These are phyloP conservation scores for Ichthyophthirius multifiliis DNA, from an alignment of 169 alveolate species.

Conservation along the genomic window DNA sequence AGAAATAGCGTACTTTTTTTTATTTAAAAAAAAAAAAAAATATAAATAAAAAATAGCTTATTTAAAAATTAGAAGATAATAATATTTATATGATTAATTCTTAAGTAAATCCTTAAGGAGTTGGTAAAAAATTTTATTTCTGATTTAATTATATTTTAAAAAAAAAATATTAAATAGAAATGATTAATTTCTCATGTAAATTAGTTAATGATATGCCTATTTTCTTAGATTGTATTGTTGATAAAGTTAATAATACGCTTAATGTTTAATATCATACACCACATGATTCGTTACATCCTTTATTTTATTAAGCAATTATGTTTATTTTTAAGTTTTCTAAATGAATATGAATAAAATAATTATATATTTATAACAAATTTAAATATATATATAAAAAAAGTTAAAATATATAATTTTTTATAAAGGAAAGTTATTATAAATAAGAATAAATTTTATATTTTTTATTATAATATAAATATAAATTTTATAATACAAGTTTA, in stretches of 20 bases:
- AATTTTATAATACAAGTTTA: too few species aligned
- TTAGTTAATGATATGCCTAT: slow-evolving; percentile 21
- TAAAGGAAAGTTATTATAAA: too few species aligned
- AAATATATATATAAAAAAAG: too few species aligned
- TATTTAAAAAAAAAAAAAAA: neutral
- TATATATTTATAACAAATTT: too few species aligned
- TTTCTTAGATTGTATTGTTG: slow-evolving; percentile 22
- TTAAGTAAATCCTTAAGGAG: slow-evolving; percentile 14
- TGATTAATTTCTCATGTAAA: slow-evolving; percentile 9
- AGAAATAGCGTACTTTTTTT: slow-evolving; percentile 14
- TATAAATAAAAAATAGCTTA: neutral
- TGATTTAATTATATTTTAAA: neutral
- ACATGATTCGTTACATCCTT: neutral
- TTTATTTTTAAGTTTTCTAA: neutral
- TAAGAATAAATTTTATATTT: too few species aligned
- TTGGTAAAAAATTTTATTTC: neutral
- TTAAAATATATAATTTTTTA: too few species aligned
- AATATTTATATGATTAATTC: slow-evolving; percentile 4
- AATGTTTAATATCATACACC: slow-evolving; percentile 7
- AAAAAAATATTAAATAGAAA: neutral
- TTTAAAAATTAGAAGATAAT: slow-evolving; percentile 2
- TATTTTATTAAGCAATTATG: neutral
- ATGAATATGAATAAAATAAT: too few species aligned
- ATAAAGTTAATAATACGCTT: neutral
- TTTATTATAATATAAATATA: too few species aligned